Base-by-base conservation (phyloP, 352 stramenopile species). In the Globisporangium solare region DNA sequence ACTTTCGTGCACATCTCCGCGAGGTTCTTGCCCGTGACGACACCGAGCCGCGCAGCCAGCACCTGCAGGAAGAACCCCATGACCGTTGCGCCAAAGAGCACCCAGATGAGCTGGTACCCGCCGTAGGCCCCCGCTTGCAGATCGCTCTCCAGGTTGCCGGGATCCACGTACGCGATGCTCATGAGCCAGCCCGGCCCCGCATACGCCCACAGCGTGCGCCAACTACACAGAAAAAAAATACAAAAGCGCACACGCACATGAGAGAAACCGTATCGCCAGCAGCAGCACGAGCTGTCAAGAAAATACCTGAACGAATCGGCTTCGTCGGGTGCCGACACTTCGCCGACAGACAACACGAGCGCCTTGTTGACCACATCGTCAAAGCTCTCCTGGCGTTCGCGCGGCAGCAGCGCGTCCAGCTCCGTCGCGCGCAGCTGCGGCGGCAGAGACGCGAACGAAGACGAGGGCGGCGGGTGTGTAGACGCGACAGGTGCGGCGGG, bases 121-220 rank as follows among this genome's bases (percentile, higher is more conserved):
- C 69, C 75, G 31, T 96, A 98, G 3, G 84, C 85, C 35, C 94
- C 94, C 6, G 91, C 88, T 61, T 98, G 94, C 27, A 99, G 80
- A 64, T 98, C 94, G 45, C 88, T 95, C 64, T 98, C 93, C 41
- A 98, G 87, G 70, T 98, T 98, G 11, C 94, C 95, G 0, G 94
- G 95, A 58, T 98, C 94, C 40, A 98, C 77, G 68, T 98, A 98
- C 42, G 95, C 94, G 47, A 98, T 97, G 65, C 84, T 96, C 84
- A 98, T 96, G 70, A 96, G 82, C 81, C 83, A 95, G 0, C 86
- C 87, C 0, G 84, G 84, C 11, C 86, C 86, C 2, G 86, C 76
- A 53, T 94, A 95, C 41, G 71, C 79, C 86, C 86, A 95, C 20
- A 95, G 56, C 22, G 80, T 89, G 46, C 66, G 37, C 84, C 84